Evolutionary conservation across 2,329 filamentous ascomycete species (phyloP).

Genomic region (Penicillium rolfsii): DNA sequence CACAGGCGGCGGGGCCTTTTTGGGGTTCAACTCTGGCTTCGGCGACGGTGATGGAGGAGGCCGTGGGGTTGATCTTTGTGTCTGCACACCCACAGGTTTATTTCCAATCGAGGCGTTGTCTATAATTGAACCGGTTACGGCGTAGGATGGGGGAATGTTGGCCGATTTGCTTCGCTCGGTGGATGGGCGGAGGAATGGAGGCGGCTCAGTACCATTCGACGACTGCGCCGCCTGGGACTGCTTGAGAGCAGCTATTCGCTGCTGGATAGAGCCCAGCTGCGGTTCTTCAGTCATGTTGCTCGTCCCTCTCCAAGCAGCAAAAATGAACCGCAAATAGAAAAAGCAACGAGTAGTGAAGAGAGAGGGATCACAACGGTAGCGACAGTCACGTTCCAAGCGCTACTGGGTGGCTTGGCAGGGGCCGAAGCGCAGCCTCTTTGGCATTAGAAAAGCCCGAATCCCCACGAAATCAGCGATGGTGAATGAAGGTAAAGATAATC

Average conservation of each 20-base stretch:
- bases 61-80: conserved; percentile 31
- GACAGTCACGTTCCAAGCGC: conserved; percentile 32
- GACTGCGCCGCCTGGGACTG: conserved; percentile 46
- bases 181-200: conserved; percentile 31
- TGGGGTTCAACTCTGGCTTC: conserved; percentile 33
- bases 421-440: conserved; percentile 15
- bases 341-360: conserved; percentile 1
- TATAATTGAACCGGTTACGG: conserved; percentile 36
- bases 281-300: conserved; percentile 47
- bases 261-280: conserved; percentile 49
- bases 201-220: conserved; percentile 30
- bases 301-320: not conserved
- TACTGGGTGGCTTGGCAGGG: conserved; percentile 25
- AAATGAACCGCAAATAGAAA: not conserved
- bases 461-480: not conserved
- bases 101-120: conserved; percentile 34
- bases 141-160: conserved; percentile 41
- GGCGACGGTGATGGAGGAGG: conserved; percentile 28
- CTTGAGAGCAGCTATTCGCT: conserved; percentile 52
- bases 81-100: conserved; percentile 30
- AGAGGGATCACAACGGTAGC: conserved; percentile 26
- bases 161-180: conserved; percentile 36
- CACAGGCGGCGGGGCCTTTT: conserved; percentile 49
- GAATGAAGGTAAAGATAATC: not conserved
- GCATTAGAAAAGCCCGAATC: conserved; percentile 1